Evolutionary conservation across 2,329 filamentous ascomycete genomes (phyloP).

Genomic region (Calonectria pseudoreteaudii): DNA sequence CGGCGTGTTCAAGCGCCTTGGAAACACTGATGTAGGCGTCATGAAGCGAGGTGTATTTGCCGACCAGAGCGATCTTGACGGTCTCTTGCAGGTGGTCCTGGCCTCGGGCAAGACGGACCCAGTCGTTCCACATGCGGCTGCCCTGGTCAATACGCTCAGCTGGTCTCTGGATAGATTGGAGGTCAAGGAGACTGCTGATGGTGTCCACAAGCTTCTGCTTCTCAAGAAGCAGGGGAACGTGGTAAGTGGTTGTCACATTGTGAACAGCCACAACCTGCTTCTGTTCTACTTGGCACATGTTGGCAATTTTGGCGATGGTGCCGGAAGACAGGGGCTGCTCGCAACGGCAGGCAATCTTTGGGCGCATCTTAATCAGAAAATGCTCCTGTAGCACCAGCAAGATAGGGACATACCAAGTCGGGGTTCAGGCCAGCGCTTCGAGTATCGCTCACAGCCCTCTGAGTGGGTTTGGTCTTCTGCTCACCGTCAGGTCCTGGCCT

Average conservation of each 20-base stretch:
- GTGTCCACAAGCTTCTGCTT: slow-evolving; percentile 77
- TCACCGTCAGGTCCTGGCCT: slow-evolving; percentile 78
- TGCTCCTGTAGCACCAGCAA: too few relatives aligned
- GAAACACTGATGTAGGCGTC: slow-evolving; percentile 86
- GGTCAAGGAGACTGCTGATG: background rate
- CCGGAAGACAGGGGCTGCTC: slow-evolving; percentile 77
- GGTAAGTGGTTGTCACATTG: slow-evolving; percentile 91
- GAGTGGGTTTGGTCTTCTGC: slow-evolving; percentile 97
- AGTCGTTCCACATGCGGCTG: slow-evolving; percentile 58
- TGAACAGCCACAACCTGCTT: slow-evolving; percentile 89
- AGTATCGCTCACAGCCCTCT: slow-evolving; percentile 86
- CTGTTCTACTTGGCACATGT: slow-evolving; percentile 86
- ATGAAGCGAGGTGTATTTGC: slow-evolving; percentile 88
- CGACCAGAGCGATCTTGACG: slow-evolving; percentile 87
- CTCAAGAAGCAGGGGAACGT: slow-evolving; percentile 90
- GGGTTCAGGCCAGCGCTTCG: slow-evolving; percentile 82
- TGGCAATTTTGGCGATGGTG: slow-evolving; percentile 88
- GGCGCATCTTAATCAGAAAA: slow-evolving; percentile 5
- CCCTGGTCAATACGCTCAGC: background rate
- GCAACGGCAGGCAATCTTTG: slow-evolving; percentile 91
- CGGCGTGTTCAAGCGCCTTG: slow-evolving; percentile 90
- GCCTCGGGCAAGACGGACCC: slow-evolving; percentile 71
- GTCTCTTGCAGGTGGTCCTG: slow-evolving; percentile 60
- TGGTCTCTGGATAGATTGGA: background rate
- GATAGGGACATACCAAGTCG: slow-evolving; percentile 66